These are phyloP conservation scores for Xylariaceae sp. DNA, from an alignment of 2,329 filamentous ascomycete species.

Conservation along the genomic window DNA sequence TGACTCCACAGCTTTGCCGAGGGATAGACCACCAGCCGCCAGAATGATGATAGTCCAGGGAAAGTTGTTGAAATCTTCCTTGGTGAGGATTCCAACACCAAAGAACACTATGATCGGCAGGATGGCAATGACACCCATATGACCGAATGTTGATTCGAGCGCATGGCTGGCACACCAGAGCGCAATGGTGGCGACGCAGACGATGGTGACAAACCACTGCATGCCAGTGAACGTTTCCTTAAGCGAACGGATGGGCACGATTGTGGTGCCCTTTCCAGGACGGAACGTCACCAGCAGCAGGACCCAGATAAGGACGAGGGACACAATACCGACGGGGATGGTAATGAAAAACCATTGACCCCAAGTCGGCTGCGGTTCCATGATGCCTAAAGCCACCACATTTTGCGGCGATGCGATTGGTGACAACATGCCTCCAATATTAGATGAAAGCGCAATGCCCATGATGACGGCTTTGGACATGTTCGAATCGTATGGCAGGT, in stretches of 20 bases:
- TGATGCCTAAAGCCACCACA: slow-evolving; percentile 92
- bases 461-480: slow-evolving; percentile 96
- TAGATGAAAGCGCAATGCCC: slow-evolving; percentile 89
- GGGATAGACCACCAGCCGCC: slow-evolving; percentile 82
- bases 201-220: slow-evolving; percentile 85
- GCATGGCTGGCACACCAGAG: slow-evolving; percentile 93
- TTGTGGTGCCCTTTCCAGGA: slow-evolving; percentile 77
- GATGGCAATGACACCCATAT: slow-evolving; percentile 98
- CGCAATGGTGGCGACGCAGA: slow-evolving; percentile 77
- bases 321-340: slow-evolving; percentile 86
- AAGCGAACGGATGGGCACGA: slow-evolving; percentile 84
- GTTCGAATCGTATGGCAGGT: slow-evolving; percentile 79
- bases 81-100: slow-evolving; percentile 89
- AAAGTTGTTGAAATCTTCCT: slow-evolving; percentile 99
- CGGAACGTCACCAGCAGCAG: slow-evolving; percentile 81
- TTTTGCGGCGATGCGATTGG: slow-evolving; percentile 98
- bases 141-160: slow-evolving; percentile 80
- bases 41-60: slow-evolving; percentile 99
- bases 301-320: slow-evolving; percentile 82
- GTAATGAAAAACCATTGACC: slow-evolving; percentile 95
- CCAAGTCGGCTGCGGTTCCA: slow-evolving; percentile 89
- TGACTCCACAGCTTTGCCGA: slow-evolving; percentile 90
- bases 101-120: slow-evolving; percentile 96
- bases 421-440: slow-evolving; percentile 92
- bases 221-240: slow-evolving; percentile 82